A percentile compares a stretch with the other conserved stretches of the same genome.
These are phyloP conservation scores for Umbilicus rupestris DNA, from an alignment of 164 flowering plant species.

Conservation along the genomic window DNA sequence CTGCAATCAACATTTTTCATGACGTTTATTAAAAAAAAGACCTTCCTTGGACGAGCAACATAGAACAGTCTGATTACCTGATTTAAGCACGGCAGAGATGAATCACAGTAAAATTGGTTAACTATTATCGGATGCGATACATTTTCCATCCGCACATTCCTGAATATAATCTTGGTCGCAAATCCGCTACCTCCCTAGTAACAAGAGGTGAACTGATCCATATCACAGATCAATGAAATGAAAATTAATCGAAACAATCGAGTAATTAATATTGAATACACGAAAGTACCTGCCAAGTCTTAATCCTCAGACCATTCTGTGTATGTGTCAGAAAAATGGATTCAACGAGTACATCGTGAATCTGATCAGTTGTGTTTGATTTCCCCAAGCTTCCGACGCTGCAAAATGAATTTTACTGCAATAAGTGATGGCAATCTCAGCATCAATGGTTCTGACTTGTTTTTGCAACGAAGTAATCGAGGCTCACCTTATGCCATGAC, in stretches of 20 bases:
- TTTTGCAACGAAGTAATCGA: neutral
- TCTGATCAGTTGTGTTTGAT: conserved; percentile 30
- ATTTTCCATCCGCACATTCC: conserved; percentile 61
- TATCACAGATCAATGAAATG: neutral
- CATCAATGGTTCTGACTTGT: neutral
- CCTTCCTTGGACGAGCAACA: neutral
- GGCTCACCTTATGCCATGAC: conserved; percentile 90
- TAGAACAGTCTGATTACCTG: conserved; percentile 37
- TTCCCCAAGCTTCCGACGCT: conserved; percentile 95
- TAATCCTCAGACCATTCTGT: conserved; percentile 74
- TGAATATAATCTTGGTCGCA: conserved; percentile 42
- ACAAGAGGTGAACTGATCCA: neutral
- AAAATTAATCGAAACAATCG: too few species aligned
- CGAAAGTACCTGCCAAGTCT: conserved; percentile 84
- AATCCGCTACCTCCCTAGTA: conserved; percentile 77
- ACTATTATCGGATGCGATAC: conserved; percentile 83
- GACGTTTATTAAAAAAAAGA: neutral
- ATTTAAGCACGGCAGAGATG: conserved; percentile 51
- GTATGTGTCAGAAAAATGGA: conserved; percentile 56
- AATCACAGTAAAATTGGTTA: conserved; percentile 91
- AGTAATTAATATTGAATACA: neutral
- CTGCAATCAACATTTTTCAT: conserved; percentile 42
- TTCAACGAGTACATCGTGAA: conserved; percentile 53
- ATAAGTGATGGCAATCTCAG: conserved; percentile 3
- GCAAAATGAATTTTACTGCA: neutral